A percentile compares a stretch with the other conserved stretches of the same genome.
These are phyloP conservation scores for Fraxinus quadrangulata DNA, from an alignment of 257 asterid genomes.

Conservation along the genomic window DNA sequence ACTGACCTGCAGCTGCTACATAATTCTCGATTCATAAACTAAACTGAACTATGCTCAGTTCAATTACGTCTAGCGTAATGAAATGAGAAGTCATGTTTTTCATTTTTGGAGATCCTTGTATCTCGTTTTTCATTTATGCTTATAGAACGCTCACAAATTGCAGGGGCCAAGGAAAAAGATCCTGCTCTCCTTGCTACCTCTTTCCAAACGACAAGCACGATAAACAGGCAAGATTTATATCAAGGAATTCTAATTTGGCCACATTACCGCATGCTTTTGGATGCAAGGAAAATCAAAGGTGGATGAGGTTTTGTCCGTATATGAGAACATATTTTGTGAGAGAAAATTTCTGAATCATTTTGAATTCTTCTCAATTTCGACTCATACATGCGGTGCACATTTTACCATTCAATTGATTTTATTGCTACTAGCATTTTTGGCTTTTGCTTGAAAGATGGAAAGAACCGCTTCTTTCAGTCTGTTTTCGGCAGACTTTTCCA, in stretches of 20 bases:
- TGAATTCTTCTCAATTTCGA: neutral
- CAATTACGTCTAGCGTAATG: neutral
- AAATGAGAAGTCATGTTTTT: neutral
- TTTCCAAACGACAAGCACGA: constrained; percentile 53
- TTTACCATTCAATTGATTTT: neutral
- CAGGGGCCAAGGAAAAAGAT: constrained; percentile 97
- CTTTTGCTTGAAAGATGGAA: neutral
- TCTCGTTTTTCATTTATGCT: neutral
- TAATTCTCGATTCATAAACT: neutral
- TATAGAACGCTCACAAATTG: constrained; percentile 23
- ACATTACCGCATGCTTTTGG: constrained; percentile 8
- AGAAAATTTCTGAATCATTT: neutral
- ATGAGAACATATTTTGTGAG: constrained; percentile 6
- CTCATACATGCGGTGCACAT: neutral
- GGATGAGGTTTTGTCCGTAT: constrained; percentile 19
- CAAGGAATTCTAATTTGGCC: neutral
- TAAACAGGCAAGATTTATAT: constrained; percentile 22
- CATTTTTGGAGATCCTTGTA: neutral
- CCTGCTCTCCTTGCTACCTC: constrained; percentile 58
- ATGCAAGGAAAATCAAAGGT: constrained; percentile 19
- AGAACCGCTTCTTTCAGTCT: too few relatives aligned
- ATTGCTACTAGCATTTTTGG: neutral
- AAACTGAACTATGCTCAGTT: neutral
- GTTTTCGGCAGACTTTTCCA: too few relatives aligned
- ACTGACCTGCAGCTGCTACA: neutral